These are phyloP conservation scores for Ceratobasidium sp. DNA, from an alignment of 1,284 basidiomycete genomes.

Conservation along the genomic window DNA sequence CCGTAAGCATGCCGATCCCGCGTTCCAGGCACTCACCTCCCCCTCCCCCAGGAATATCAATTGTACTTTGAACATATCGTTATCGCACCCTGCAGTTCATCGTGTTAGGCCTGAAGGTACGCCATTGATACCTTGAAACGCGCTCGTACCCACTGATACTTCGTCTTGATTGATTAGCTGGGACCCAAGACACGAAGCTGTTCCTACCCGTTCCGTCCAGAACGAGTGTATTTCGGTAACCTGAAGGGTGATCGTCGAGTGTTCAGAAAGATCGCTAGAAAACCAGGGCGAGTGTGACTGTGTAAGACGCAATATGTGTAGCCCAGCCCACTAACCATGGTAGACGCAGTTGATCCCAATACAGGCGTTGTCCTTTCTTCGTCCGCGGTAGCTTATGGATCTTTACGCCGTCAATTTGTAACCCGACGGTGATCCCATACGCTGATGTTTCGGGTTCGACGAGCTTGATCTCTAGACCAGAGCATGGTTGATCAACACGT, in stretches of 20 bases:
- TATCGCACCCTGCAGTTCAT: no score
- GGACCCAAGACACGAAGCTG: neutral
- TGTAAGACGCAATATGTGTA: no score
- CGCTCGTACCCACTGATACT: no score
- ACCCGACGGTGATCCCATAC: neutral
- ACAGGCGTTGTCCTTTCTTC: neutral
- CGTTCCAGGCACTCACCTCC: no score
- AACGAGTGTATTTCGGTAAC: neutral
- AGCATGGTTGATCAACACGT: no score
- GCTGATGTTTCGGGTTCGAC: neutral
- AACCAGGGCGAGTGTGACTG: neutral
- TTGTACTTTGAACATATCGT: no score
- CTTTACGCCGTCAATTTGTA: neutral
- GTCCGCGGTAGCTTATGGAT: neutral
- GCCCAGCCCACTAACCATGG: neutral
- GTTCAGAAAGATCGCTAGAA: neutral
- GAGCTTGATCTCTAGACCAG: slow-evolving; percentile 3
- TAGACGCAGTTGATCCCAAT: neutral
- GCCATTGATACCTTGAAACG: no score
- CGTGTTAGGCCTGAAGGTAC: no score
- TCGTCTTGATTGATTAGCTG: no score
- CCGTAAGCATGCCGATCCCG: no score
- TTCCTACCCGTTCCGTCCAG: neutral
- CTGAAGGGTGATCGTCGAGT: neutral
- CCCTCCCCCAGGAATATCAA: no score